Base-by-base conservation (phyloP, 176 grass and related monocot genomes). In the Raddia guianensis region DNA sequence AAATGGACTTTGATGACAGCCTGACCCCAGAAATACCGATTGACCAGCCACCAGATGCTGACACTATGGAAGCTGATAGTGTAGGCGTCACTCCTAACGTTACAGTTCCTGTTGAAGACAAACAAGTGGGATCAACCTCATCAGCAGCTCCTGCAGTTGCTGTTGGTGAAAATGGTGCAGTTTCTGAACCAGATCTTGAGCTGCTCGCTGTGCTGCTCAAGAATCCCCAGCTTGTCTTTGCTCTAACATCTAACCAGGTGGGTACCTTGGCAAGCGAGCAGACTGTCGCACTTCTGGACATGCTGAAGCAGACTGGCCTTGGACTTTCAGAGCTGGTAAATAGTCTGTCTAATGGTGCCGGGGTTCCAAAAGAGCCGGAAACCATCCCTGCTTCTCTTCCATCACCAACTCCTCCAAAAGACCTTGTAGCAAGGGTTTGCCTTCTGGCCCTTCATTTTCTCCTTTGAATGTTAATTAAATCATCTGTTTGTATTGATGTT, bases 1-100 rank as follows among this genome's bases (percentile, higher is more conserved):
- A 99, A 83, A 91, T 99, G 90, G 89, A 95, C 63, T 99, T 90
- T 43, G 96, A 99, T 68, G 96, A 99, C 73, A 93, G 90, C 75
- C 76, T 99, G 49, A 99, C 96, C 52, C 87, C 77, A 10, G 90
- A 91, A 86, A 95, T 99, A 73, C 93, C 93, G 84, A 89, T 83
- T 50, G 90, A 99, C 6, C 96, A 95, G 81, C 82, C 73, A 6
- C 88, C 86, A 61, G 96, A 99, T 70, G 51, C 82, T 2, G 93
- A 91, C 32, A 18, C 67, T 57, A 81, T 86, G 69, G 90, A 95
- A 73, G 54, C 18, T 0, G 90, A 86, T 65, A 68, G 61, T 2
- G 13, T 51, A 9, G 33, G 55, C 6, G 27, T 52, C 21, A 49
- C 35, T 59, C 53, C 43, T 61, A 76, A 80, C 63, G 51, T 37